phyloP scores from a whole-genome alignment of 768 basidiomycete species.

The Auriscalpium microsporum region DNA sequence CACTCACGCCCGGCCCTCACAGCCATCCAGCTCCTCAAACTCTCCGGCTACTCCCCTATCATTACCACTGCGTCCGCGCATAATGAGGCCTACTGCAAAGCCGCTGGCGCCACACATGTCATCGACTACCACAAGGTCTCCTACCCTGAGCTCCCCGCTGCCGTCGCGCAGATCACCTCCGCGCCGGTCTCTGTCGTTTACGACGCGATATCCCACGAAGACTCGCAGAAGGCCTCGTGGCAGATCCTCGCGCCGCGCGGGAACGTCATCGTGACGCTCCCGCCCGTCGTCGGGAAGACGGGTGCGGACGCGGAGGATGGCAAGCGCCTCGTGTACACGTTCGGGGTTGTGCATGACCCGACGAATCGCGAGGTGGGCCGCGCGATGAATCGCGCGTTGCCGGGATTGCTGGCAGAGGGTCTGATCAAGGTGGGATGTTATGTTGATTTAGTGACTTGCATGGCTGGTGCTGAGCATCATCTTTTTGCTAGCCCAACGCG shows the following conservation, averaged over 20 bases:
- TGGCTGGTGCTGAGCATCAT: too few relatives aligned
- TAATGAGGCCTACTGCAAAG: constrained; percentile 7
- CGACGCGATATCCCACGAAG: constrained; percentile 7
- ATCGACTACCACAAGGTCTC: constrained; percentile 5
- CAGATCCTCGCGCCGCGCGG: constrained; percentile 14
- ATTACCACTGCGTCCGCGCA: constrained; percentile 9
- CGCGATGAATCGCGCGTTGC: too few relatives aligned
- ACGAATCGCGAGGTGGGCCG: constrained; percentile 21
- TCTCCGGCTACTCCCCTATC: constrained; percentile 11
- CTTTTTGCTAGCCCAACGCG: constrained; percentile 27
- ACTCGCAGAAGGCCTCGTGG: constrained; percentile 9
- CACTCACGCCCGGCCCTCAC: neutral
- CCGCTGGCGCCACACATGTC: constrained; percentile 11
- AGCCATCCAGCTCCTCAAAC: constrained; percentile 10
- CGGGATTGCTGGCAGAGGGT: too few relatives aligned
- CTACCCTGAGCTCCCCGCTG: constrained; percentile 1
- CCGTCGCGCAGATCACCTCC: constrained; percentile 5
- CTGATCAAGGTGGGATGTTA: too few relatives aligned
- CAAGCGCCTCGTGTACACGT: constrained; percentile 1
- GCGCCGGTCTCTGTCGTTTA: constrained; percentile 13
- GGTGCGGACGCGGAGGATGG: constrained; percentile 9
- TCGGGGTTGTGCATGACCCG: constrained; percentile 5
- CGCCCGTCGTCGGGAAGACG: constrained; percentile 6
- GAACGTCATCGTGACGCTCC: constrained; percentile 5
- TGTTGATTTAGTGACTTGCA: too few relatives aligned